Percentiles rank a stretch among this genome's conserved stretches.
These are phyloP conservation scores for Yamadazyma kitorensis DNA, from an alignment of 805 yeast species.

Conservation along the genomic window DNA sequence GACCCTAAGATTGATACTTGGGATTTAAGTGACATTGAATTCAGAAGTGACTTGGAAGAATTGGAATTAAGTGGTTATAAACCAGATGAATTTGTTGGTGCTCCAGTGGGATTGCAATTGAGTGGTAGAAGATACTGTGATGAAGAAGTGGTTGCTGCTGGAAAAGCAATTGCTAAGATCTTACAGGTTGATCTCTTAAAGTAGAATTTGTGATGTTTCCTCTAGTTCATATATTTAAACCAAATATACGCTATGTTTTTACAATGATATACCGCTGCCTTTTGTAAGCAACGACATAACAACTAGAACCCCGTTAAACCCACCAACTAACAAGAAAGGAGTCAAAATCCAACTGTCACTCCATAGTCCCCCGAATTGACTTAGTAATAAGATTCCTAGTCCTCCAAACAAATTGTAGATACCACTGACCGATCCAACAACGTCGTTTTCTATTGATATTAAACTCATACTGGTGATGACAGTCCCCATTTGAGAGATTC, in stretches of 20 bases:
- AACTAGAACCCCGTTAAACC: constrained; percentile 30
- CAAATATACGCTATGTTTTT: too few species aligned
- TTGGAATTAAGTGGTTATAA: constrained; percentile 46
- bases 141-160: constrained; percentile 54
- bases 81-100: constrained; percentile 47
- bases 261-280: too few species aligned
- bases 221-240: too few species aligned
- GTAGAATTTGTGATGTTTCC: too few species aligned
- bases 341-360: constrained; percentile 57
- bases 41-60: constrained; percentile 46
- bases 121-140: constrained; percentile 53
- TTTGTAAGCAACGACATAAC: too few species aligned
- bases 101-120: constrained; percentile 55
- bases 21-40: constrained; percentile 34
- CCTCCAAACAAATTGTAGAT: constrained; percentile 69
- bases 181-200: constrained; percentile 24
- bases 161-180: constrained; percentile 34
- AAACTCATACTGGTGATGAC: constrained; percentile 65
- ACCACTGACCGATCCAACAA: constrained; percentile 68
- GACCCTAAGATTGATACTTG: constrained; percentile 53
- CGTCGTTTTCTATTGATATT: constrained; percentile 21
- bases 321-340: constrained; percentile 55
- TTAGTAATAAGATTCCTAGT: constrained; percentile 57
- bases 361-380: constrained; percentile 59
- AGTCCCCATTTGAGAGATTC: constrained; percentile 60